Percentiles rank a stretch among this genome's conserved stretches.
Conservation (phyloP, 495 filamentous ascomycete species). For the Xylaria castorea region DNA sequence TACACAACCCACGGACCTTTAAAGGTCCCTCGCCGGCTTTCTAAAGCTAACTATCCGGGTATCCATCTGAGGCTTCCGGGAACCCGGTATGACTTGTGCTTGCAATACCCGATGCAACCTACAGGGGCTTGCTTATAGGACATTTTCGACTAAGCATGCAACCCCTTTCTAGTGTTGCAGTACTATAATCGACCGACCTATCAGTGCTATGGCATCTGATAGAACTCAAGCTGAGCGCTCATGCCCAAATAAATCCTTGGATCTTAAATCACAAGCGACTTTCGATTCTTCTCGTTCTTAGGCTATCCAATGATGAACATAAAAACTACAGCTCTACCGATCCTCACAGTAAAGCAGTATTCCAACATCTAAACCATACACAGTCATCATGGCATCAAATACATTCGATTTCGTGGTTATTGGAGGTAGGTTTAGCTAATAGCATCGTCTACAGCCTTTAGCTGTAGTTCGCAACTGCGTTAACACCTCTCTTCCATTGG, state of each 20-base stretch:
- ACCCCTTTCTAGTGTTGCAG: background rate
- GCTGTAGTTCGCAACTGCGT: background rate
- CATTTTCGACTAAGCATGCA: background rate
- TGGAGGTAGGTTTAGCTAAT: conserved; percentile 36
- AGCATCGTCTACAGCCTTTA: background rate
- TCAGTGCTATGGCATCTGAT: background rate
- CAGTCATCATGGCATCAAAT: conserved; percentile 21
- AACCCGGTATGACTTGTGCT: background rate
- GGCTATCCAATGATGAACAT: too few relatives aligned
- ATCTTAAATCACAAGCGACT: background rate
- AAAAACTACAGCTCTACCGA: too few relatives aligned
- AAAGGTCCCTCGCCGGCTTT: background rate
- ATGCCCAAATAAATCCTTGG: background rate
- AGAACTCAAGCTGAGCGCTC: background rate
- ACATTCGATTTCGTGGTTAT: conserved; percentile 63
- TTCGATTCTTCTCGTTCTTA: conserved; percentile 23
- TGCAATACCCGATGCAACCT: background rate
- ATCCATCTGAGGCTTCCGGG: background rate
- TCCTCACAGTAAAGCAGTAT: too few relatives aligned
- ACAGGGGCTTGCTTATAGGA: background rate
- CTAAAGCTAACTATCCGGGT: background rate
- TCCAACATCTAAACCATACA: background rate
- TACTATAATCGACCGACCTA: background rate
- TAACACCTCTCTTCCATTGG: background rate
- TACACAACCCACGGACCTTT: background rate